Evolutionary conservation across 2,329 filamentous ascomycete species (phyloP).

Genomic region (Alternaria arbusti): DNA sequence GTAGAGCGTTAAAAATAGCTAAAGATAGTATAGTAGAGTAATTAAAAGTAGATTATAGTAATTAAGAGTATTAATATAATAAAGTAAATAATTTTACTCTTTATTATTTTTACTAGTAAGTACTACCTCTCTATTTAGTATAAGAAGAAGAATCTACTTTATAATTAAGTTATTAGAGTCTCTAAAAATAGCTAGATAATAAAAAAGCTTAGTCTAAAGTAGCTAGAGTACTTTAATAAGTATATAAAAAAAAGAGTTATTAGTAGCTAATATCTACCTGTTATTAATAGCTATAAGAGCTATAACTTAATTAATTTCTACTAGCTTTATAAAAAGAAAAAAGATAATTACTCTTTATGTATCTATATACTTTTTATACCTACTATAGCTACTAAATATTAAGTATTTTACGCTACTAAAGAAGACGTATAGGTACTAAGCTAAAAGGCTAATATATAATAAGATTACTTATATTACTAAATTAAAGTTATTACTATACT

Average conservation of each 20-base stretch:
- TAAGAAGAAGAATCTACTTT: not conserved
- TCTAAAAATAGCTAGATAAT: not conserved
- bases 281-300: constrained; percentile 12
- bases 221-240: constrained; percentile 5
- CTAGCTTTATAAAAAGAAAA: constrained; percentile 3
- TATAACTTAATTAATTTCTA: constrained; percentile 7
- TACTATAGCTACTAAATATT: not conserved
- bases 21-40: not conserved
- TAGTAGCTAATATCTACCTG: constrained; percentile 2
- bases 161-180: not conserved
- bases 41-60: not conserved
- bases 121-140: not conserved
- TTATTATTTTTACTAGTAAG: not conserved
- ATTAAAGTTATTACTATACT: no score
- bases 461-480: no score
- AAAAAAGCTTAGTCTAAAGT: not conserved
- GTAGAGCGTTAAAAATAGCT: no score
- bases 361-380: not conserved
- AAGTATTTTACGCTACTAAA: not conserved
- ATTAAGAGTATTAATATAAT: not conserved
- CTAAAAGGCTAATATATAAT: not conserved
- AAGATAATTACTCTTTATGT: constrained; percentile 4
- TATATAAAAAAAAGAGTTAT: constrained; percentile 1
- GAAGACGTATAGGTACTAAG: not conserved
- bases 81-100: not conserved